Evolutionary conservation across 148 eudicot genomes (phyloP).

Genomic region (Cornus florida): DNA sequence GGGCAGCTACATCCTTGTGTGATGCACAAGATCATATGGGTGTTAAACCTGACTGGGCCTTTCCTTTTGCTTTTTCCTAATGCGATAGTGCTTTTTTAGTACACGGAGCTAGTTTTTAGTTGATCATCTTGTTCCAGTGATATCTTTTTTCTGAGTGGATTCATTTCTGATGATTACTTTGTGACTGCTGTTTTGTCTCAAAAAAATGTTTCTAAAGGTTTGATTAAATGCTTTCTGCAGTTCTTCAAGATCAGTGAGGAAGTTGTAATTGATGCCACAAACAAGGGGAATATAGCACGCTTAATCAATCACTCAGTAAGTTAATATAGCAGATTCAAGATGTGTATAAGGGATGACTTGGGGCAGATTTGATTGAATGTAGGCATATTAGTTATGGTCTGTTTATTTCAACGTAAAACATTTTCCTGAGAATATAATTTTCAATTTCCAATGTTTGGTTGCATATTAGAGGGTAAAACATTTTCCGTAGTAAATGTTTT

Average conservation of each 20-base stretch:
- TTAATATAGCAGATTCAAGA: neutral
- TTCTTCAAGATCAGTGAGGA: constrained; percentile 90
- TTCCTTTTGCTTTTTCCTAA: constrained; percentile 2
- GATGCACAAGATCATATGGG: neutral
- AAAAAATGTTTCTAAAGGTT: neutral
- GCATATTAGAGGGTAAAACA: too few relatives aligned
- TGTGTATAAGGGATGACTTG: neutral
- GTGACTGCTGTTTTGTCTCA: neutral
- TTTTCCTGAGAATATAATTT: too few relatives aligned
- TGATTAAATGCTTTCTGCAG: constrained; percentile 40
- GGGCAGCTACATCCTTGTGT: neutral
- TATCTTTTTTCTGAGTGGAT: too few relatives aligned
- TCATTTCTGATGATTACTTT: neutral
- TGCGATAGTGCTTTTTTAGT: neutral
- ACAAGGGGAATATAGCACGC: constrained; percentile 89
- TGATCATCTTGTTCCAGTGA: neutral
- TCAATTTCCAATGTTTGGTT: too few relatives aligned
- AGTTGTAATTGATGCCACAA: constrained; percentile 85
- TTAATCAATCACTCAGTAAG: constrained; percentile 94
- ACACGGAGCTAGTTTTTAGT: too few relatives aligned
- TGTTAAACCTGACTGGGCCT: neutral
- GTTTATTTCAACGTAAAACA: too few relatives aligned
- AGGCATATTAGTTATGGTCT: neutral
- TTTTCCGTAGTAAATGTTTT: too few relatives aligned
- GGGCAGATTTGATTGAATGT: neutral